Evolutionary conservation across 805 yeast genomes (phyloP), one percentile per base, ranked within the genome.

Genomic region (Jamesozyma jinghongensis): DNA sequence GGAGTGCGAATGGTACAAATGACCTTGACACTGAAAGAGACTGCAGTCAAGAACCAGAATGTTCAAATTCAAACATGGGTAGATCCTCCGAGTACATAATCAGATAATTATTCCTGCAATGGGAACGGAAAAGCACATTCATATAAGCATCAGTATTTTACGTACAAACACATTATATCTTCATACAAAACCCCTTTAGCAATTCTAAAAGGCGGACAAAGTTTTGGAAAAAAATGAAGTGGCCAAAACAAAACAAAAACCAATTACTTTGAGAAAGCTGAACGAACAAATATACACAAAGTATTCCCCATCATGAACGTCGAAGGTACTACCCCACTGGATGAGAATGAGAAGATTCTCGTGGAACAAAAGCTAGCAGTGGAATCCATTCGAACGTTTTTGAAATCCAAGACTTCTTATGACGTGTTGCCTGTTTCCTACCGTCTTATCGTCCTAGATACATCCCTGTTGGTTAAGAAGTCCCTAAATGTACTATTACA

Each of bases 401-500:
- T 92, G 33, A 82, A 85, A 55, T 79, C 92, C 37, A 90, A 90
- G 59, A 88, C 95, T 0, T 86, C 97, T 1, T 92, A 92, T 61
- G 99, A 92, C 56, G 98, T 92, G 18, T 70, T 92, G 32, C 98
- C 99, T 2, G 97, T 92, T 28, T 81, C 94, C 17, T 92, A 90
- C 61, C 71, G 97, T 52, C 71, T 92, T 54, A 83, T 92, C 41
- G 97, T 92, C 36, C 75, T 92, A 53, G 99, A 92, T 60, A 88
- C 97, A 1, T 77, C 95, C 5, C 68, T 92, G 36, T 67, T 86
- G 42, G 94, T 92, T 30, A 88, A 90, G 63, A 86, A 90, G 59
- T 84, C 96, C 4, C 70, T 92, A 55, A 87, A 86, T 49, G 88
- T 94, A 22, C 66, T 92, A 45, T 69, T 92, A 39, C 97, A 92